Conservation (phyloP, 352 stramenopile genomes). For the Aphanomyces euteiches region DNA sequence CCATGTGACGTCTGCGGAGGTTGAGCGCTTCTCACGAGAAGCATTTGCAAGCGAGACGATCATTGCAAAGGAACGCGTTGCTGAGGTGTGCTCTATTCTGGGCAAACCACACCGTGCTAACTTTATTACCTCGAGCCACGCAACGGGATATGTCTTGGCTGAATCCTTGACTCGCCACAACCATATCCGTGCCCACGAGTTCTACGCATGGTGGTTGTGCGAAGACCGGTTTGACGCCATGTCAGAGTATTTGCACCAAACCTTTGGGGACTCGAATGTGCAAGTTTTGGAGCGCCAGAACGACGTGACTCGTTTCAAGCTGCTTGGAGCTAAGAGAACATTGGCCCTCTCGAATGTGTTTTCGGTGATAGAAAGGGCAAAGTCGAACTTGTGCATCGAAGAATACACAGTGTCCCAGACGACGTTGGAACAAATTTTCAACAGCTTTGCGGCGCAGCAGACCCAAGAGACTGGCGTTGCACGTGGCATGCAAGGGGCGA, state of each 20-base stretch:
- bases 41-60: neutral
- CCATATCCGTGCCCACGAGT: slow-evolving; percentile 42
- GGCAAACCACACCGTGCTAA: slow-evolving; percentile 41
- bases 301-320: slow-evolving; percentile 63
- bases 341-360: slow-evolving; percentile 69
- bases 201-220: slow-evolving; percentile 64
- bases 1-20: slow-evolving; percentile 32
- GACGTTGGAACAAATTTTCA: slow-evolving; percentile 89
- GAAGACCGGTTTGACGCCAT: slow-evolving; percentile 51
- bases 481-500: slow-evolving; percentile 29
- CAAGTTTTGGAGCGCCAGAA: slow-evolving; percentile 69
- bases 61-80: slow-evolving; percentile 38
- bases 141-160: slow-evolving; percentile 64
- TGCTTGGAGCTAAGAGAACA: slow-evolving; percentile 38
- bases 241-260: slow-evolving; percentile 41
- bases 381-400: slow-evolving; percentile 55
- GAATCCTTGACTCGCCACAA: slow-evolving; percentile 50
- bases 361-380: slow-evolving; percentile 59
- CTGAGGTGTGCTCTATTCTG: slow-evolving; percentile 43
- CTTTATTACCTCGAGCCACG: slow-evolving; percentile 47
- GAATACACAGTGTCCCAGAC: slow-evolving; percentile 88
- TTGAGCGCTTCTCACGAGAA: slow-evolving; percentile 12
- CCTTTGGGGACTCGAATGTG: slow-evolving; percentile 46
- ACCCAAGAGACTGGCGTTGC: slow-evolving; percentile 39
- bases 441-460: slow-evolving; percentile 78